phyloP scores from a whole-genome alignment of 2,329 filamentous ascomycete species.

The Pyrenophora seminiperda region DNA sequence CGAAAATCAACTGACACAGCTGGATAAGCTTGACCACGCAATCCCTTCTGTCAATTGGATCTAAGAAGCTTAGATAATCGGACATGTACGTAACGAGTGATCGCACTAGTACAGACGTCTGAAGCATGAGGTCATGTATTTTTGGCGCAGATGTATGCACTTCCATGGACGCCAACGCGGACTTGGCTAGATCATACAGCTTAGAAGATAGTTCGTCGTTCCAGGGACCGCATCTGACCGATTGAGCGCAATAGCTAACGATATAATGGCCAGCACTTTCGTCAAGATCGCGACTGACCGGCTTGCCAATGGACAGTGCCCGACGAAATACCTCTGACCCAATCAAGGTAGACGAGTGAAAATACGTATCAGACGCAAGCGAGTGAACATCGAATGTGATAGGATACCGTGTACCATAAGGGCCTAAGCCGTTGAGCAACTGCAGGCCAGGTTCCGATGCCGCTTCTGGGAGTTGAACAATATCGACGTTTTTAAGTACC shows the following conservation, averaged over 20 bases:
- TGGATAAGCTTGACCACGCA: constrained; percentile 53
- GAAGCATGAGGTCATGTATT: constrained; percentile 6
- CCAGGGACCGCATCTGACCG: constrained; percentile 59
- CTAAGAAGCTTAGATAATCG: constrained; percentile 57
- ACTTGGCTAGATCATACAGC: constrained; percentile 19
- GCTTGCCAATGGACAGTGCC: constrained; percentile 42
- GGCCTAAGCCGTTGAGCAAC: constrained; percentile 51
- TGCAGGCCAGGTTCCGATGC: constrained; percentile 8
- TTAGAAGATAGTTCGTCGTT: constrained; percentile 59
- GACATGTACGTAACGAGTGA: constrained; percentile 58
- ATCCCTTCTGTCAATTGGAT: constrained; percentile 58
- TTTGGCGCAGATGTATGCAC: neutral
- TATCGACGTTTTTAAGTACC: constrained; percentile 11
- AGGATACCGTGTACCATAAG: constrained; percentile 57
- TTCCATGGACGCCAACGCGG: constrained; percentile 12
- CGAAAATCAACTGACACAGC: constrained; percentile 47
- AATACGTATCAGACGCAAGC: constrained; percentile 59
- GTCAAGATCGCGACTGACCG: constrained; percentile 50
- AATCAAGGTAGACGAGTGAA: constrained; percentile 62
- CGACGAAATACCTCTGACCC: constrained; percentile 61
- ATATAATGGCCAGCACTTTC: constrained; percentile 45
- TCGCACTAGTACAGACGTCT: constrained; percentile 43
- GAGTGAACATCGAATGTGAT: constrained; percentile 59
- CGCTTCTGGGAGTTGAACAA: constrained; percentile 4
- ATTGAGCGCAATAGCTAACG: constrained; percentile 45